These are phyloP conservation scores for Fraxinus xanthoxyloides DNA, from an alignment of 305 asterid species.

Conservation along the genomic window DNA sequence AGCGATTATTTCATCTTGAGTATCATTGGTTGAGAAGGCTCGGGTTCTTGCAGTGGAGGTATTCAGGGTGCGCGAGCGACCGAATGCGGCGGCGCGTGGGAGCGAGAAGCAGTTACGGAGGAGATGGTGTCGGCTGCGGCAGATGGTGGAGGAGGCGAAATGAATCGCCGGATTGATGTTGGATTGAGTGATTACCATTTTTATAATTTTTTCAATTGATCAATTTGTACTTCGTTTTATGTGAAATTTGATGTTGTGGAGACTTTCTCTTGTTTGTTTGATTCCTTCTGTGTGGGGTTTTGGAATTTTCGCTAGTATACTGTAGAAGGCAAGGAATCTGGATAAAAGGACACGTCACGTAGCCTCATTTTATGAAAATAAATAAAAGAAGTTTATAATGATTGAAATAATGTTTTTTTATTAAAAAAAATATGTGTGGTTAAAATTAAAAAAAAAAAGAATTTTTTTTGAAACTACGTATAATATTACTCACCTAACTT, in stretches of 20 bases:
- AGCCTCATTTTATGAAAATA: too few relatives aligned
- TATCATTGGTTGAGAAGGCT: conserved; percentile 45
- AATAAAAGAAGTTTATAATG: too few relatives aligned
- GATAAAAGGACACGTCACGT: neutral
- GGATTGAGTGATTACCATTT: conserved; percentile 45
- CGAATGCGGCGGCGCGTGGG: conserved; percentile 38
- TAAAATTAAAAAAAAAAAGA: too few relatives aligned
- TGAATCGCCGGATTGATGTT: conserved; percentile 61
- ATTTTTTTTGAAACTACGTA: too few relatives aligned
- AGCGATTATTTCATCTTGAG: conserved; percentile 24
- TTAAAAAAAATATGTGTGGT: too few relatives aligned
- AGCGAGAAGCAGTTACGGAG: conserved; percentile 20
- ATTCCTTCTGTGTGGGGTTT: neutral
- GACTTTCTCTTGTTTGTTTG: neutral
- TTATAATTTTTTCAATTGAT: neutral
- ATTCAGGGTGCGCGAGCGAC: conserved; percentile 28
- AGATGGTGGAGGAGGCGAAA: conserved; percentile 55
- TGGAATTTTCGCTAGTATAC: neutral
- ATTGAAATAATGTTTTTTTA: too few relatives aligned
- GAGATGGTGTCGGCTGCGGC: conserved; percentile 39
- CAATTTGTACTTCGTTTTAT: neutral
- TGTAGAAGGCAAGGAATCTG: neutral
- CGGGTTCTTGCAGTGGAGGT: conserved; percentile 29
- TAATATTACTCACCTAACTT: too few relatives aligned
- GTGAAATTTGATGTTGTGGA: neutral